Evolutionary conservation across 345 rosid species (phyloP), one percentile per base, ranked within the genome.

Genomic region (Populus alba): DNA sequence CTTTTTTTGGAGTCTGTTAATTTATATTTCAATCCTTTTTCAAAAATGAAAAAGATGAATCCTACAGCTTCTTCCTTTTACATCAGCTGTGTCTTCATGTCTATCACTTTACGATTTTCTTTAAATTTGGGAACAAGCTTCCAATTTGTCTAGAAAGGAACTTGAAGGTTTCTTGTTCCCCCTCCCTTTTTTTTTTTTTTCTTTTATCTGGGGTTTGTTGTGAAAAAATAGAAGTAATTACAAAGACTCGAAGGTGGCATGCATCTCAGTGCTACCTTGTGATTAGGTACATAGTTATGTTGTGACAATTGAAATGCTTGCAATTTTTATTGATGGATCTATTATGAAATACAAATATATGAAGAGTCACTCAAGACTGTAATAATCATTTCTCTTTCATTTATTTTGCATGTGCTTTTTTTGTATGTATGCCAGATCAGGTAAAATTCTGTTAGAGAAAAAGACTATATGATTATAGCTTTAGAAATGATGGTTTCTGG

Each of bases 271-370:
- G 86, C 86, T 70, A 53, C 86, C 77, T 75, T 86, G 84, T 82
- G 80, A 80, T 80, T 83, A 78, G 87, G 75, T 80, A 82, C 86
- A 80, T 78, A 84, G 68, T 80, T 87, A 81, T 80, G 85, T 73
- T 84, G 84, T 82, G 81, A 81, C 83, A 78, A 71, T 78, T 78
- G 71, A 81, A 82, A 76, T 79, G 79, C 85, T 87, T 63, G 84
- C 74, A 84, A 78, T 80, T 83, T 82, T 81, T 86, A 68, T 75
- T 80, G 66, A 83, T 86, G 81, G 71, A 76, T 84, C 82, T 85
- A 72, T 79, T 75, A 81, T 72, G 76, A 72, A 70, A 85, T 78
- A 74, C 85, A 74, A 75, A 75, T 74, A 72, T 80, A 79, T 79
- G 84, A 79, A 84, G 71, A 72, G 37, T 59, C 73, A 37, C 68